phyloP scores from a whole-genome alignment of 495 filamentous ascomycete genomes.

The Aspergillus coremiiformis region DNA sequence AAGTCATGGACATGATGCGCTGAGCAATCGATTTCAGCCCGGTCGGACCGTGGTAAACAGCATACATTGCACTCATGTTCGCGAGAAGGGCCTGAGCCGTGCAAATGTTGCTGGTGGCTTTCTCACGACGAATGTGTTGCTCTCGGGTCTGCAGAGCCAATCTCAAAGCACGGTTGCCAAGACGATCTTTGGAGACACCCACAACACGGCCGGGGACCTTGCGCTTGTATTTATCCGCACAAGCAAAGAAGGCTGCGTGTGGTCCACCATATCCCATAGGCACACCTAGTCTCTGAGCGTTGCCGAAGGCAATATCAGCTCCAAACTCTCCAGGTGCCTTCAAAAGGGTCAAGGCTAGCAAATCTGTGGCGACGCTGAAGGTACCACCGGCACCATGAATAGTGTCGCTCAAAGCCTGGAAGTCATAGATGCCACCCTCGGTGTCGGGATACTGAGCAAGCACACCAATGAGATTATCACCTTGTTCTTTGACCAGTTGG shows the following conservation, averaged over 20 bases:
- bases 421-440: constrained; percentile 73
- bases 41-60: constrained; percentile 88
- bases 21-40: constrained; percentile 84
- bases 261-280: constrained; percentile 92
- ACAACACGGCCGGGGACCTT: constrained; percentile 94
- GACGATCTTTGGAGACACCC: constrained; percentile 85
- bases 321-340: constrained; percentile 94
- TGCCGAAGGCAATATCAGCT: constrained; percentile 95
- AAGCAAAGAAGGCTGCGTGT: constrained; percentile 96
- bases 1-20: constrained; percentile 61
- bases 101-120: constrained; percentile 98
- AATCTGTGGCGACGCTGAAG: constrained; percentile 85
- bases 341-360: constrained; percentile 81
- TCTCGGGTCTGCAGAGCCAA: constrained; percentile 91
- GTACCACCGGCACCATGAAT: constrained; percentile 76
- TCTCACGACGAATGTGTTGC: constrained; percentile 95
- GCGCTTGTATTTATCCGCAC: constrained; percentile 84
- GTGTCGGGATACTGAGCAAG: constrained; percentile 94
- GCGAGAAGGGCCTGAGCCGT: constrained; percentile 92
- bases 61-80: constrained; percentile 97
- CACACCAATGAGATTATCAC: constrained; percentile 82
- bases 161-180: constrained; percentile 77
- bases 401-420: constrained; percentile 61
- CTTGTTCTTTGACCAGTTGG: constrained; percentile 60
- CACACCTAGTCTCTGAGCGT: constrained; percentile 89